Percentiles rank a stretch among this genome's conserved stretches.
Conservation (phyloP, 495 filamentous ascomycete species). For the Aspergillus baeticus region DNA sequence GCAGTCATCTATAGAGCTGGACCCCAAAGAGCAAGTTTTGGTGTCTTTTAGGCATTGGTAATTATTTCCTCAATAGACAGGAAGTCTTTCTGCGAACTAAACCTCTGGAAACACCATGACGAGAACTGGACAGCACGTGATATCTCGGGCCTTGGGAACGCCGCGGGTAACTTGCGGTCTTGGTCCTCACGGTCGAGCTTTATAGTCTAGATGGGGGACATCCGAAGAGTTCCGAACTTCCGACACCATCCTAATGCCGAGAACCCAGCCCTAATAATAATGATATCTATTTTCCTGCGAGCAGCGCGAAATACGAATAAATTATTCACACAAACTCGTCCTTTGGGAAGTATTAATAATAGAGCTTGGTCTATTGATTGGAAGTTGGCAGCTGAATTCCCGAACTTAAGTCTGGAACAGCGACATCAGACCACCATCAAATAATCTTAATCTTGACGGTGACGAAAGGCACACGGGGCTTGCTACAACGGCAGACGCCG, state of each 20-base stretch:
- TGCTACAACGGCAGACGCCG: conserved; percentile 13
- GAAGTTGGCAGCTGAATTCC: neutral
- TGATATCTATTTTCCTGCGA: neutral
- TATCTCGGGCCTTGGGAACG: conserved; percentile 12
- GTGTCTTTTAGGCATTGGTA: conserved; percentile 48
- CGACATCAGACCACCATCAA: neutral
- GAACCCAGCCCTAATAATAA: conserved; percentile 10
- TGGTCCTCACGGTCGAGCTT: neutral
- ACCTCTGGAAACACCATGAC: too few species aligned
- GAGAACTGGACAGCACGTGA: conserved; percentile 8
- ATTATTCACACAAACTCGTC: conserved; percentile 1
- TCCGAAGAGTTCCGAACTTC: conserved; percentile 16
- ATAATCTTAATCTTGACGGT: neutral
- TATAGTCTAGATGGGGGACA: neutral
- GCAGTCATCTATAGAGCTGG: conserved; percentile 29
- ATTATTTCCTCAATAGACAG: neutral
- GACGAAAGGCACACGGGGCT: neutral
- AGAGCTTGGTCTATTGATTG: neutral
- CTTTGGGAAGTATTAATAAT: too few species aligned
- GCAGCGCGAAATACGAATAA: conserved; percentile 2
- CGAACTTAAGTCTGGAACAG: neutral
- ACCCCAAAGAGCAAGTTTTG: conserved; percentile 40
- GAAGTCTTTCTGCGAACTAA: neutral
- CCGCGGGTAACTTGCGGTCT: neutral
- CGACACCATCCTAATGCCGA: conserved; percentile 9